Base-by-base conservation (phyloP, 2,329 filamentous ascomycete species). In the Colletotrichum caudatum region DNA sequence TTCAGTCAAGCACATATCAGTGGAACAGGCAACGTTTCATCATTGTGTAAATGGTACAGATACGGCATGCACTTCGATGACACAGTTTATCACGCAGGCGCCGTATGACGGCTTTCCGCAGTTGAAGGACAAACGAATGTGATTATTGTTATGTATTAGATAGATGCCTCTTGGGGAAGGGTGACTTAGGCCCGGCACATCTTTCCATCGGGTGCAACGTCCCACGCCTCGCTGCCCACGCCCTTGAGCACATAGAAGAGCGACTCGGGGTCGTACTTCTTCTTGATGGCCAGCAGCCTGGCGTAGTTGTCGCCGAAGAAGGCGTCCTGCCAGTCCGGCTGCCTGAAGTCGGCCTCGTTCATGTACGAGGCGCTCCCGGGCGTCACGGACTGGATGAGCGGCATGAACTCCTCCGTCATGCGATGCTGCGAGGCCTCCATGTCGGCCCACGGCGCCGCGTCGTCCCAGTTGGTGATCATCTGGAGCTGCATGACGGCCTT, bases 161-260 rank as follows among this genome's bases (percentile, higher is more conserved):
- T n/a, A 29, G 9, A 20, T 20, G 3, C 50, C 50, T 26, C 37
- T n/a, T 20, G 44, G 20, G 44, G 44, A n/a, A 20, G 44, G 44
- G 18, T 8, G 84, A 66, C 79, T n/a, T 29, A 69, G 12, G 63
- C 67, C 18, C 16, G 81, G 71, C 85, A 86, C 76, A 86, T 77
- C 35, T 82, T 80, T 6, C 84, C 85, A 65, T 78, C 69, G 6
- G 76, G 78, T 16, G 76, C 77, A 9, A 83, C 78, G 20, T 63
- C 73, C 86, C 86, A 89, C 12, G 75, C 76, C 64, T 89, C 87
- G 66, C 84, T 87, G 0, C 87, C 87, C 3, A 89, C 87, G 5
- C 80, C 84, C 20, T 81, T 83, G 3, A 75, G 76, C 12, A 82
- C 85, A 64, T 87, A 86, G 39, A 87, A 87, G 5, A 89, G 67